Conservation (phyloP, 805 yeast genomes). For the Metschnikowia lochheadii region DNA sequence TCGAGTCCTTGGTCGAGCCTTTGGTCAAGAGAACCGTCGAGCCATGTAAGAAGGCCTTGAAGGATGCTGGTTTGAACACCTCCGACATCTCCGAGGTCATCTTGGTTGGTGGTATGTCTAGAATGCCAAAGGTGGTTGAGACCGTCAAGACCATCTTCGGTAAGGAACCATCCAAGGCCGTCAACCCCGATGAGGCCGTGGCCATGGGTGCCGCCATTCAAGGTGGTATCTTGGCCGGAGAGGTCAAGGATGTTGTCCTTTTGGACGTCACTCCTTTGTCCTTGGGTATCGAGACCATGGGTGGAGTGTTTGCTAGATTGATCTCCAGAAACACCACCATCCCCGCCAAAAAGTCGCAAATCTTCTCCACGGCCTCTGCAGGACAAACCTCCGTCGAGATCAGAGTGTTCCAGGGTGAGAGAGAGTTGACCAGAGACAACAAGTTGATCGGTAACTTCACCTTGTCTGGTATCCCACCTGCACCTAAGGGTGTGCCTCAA, state of each 20-base stretch:
- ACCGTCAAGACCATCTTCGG: conserved; percentile 75
- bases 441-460: conserved; percentile 96
- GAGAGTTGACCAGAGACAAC: conserved; percentile 97
- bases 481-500: conserved; percentile 93
- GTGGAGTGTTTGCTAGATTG: conserved; percentile 93
- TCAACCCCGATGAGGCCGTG: conserved; percentile 93
- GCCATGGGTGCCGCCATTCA: conserved; percentile 97
- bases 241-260: conserved; percentile 84
- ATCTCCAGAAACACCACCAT: conserved; percentile 93
- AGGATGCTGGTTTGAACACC: conserved; percentile 69
- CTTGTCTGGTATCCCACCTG: conserved; percentile 90
- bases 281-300: conserved; percentile 95
- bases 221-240: conserved; percentile 95
- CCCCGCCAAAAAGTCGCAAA: conserved; percentile 94
- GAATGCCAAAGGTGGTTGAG: conserved; percentile 84
- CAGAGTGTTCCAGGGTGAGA: conserved; percentile 99
- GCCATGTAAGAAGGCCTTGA: conserved; percentile 77
- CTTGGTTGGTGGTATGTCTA: conserved; percentile 87
- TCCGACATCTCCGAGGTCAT: conserved; percentile 74
- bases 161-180: conserved; percentile 83
- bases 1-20: conserved; percentile 62
- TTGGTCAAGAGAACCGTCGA: conserved; percentile 68
- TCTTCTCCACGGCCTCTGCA: conserved; percentile 91
- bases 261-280: conserved; percentile 88
- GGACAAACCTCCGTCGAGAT: conserved; percentile 97